Percentiles rank a stretch among this genome's conserved stretches.
These are phyloP conservation scores for Cladosporium sp. DNA, from an alignment of 2,329 filamentous ascomycete genomes.

Conservation along the genomic window DNA sequence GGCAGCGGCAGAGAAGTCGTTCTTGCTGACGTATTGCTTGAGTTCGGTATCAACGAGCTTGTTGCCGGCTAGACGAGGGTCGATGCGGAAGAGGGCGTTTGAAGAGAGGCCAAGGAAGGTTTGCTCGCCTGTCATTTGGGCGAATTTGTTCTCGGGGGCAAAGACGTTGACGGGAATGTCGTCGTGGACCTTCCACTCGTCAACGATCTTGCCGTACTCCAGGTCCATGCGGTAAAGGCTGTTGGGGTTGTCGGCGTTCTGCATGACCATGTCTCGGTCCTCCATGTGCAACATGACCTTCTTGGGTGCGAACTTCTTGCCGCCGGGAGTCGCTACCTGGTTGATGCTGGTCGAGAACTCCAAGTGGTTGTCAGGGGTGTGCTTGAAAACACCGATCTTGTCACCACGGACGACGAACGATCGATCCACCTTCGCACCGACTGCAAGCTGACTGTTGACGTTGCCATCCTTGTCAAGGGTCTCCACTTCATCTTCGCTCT, in stretches of 20 bases:
- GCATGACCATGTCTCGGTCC: constrained; percentile 83
- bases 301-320: constrained; percentile 85
- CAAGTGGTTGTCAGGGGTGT: constrained; percentile 84
- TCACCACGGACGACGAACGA: constrained; percentile 96
- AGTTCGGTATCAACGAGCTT: constrained; percentile 91
- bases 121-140: constrained; percentile 92
- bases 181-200: constrained; percentile 98
- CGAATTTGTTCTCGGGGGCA: constrained; percentile 93
- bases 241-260: constrained; percentile 78
- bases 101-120: constrained; percentile 90
- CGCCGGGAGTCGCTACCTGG: constrained; percentile 83
- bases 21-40: constrained; percentile 96
- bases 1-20: constrained; percentile 89
- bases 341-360: constrained; percentile 97
- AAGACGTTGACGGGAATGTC: constrained; percentile 91
- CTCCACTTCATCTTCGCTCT: constrained; percentile 76
- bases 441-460: constrained; percentile 87
- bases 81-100: constrained; percentile 89
- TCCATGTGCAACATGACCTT: constrained; percentile 96
- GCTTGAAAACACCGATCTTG: constrained; percentile 98
- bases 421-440: constrained; percentile 94
- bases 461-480: constrained; percentile 71
- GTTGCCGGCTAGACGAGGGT: constrained; percentile 81
- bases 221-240: constrained; percentile 96
- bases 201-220: constrained; percentile 94